Evolutionary conservation across 306 rosid genomes (phyloP).

Genomic region (Corylus americana): DNA sequence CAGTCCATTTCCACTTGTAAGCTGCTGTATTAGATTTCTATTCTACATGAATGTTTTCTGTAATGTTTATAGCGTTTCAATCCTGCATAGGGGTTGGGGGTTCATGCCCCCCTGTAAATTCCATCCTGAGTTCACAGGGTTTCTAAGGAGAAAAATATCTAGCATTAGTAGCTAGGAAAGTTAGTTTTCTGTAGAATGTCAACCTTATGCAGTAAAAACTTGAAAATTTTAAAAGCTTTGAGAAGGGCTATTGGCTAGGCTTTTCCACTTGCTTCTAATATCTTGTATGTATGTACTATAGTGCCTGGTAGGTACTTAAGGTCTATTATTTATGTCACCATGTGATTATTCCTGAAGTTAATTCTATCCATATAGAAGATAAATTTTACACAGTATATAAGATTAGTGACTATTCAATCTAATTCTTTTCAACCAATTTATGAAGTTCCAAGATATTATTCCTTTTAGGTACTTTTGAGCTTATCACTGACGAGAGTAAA

Average conservation of each 20-base stretch:
- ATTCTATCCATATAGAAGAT: neutral
- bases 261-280: slow-evolving; percentile 19
- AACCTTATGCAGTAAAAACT: slow-evolving; percentile 13
- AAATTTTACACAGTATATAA: neutral
- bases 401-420: slow-evolving; percentile 10
- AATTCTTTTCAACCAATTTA: slow-evolving; percentile 14
- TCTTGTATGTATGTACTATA: neutral
- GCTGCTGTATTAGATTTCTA: neutral
- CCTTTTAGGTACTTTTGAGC: slow-evolving; percentile 79
- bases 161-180: neutral
- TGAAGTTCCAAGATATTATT: slow-evolving; percentile 34
- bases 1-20: neutral
- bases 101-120: neutral
- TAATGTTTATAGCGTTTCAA: neutral
- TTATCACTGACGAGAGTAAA: slow-evolving; percentile 79
- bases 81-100: neutral
- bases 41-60: neutral
- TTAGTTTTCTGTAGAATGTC: slow-evolving; percentile 6
- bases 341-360: neutral
- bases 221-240: slow-evolving; percentile 15
- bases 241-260: slow-evolving; percentile 11
- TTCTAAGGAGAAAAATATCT: neutral
- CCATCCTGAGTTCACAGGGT: neutral
- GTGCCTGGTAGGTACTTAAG: slow-evolving; percentile 1
- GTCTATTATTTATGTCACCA: neutral